Base-by-base conservation (phyloP, 73 alveolate species). In the Paramecium primaurelia region DNA sequence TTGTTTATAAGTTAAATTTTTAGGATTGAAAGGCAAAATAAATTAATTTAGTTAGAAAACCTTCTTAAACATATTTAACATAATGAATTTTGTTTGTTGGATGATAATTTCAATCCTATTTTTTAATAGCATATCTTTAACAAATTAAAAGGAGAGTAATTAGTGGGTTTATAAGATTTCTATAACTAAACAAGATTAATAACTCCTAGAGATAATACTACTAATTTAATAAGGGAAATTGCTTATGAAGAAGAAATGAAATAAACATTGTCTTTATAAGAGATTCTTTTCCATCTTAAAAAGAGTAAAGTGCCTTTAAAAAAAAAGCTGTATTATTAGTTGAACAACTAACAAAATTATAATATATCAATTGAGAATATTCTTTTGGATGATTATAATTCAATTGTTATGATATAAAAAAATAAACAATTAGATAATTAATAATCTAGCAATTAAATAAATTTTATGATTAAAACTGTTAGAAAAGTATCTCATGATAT, bases 401-500 rank as follows among this genome's bases (percentile, higher is more conserved):
- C 34, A 0, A 22, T 49, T 49, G 22, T 59, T 8, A 59, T 59
- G 77, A 59, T 59, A 3, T 59, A 18, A 59, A 59, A 59, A 59
- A 59, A 18, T 10, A 59, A 49, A 49, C 18, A 49, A 59, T 26
- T 59, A 22, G 16, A 28, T 9, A 16, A 12, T 16, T 16, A 16
- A 20, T 25, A 59, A 18, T 59, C 44, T 3, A 26, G 36, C 77
- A 26, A 30, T 59, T 20, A 22, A 59, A 10, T 49, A 3, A 49
- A 49, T 49, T 26, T 59, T 59, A 71, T 71, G 49, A 86, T 86
- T 25, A 58, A 88, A 40, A 42, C 69, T 26, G 86, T 88, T 88
- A 47, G 49, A 20, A 69, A 60, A 16, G 90, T 88, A 44, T 68
- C 90, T 10, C 93, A 88, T 49, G 93, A 88, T 69, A 54, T 88